Conservation (phyloP, 306 rosid genomes). For the Cyclanthera cordifolia region DNA sequence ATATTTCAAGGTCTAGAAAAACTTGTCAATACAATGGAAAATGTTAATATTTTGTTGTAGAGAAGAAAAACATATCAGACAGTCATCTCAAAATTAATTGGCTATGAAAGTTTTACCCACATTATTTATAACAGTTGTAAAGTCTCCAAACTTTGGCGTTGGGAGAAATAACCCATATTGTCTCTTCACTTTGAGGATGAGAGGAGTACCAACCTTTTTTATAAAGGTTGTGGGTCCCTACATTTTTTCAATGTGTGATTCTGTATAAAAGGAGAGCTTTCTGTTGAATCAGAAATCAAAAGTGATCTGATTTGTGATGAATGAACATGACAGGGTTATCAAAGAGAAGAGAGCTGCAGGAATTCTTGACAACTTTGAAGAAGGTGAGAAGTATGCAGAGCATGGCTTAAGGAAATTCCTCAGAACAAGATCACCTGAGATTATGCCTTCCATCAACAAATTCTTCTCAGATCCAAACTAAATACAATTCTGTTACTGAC, state of each 20-base stretch:
- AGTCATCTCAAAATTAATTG: too few species aligned
- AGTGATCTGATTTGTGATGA: neutral
- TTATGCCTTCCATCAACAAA: conserved; percentile 78
- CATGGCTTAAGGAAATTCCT: conserved; percentile 51
- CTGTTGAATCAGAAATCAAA: neutral
- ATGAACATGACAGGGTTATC: conserved; percentile 41
- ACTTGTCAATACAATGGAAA: neutral
- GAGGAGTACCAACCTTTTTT: too few species aligned
- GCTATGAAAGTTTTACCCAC: too few species aligned
- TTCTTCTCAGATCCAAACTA: conserved; percentile 80
- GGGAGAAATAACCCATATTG: too few species aligned
- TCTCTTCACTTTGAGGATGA: neutral
- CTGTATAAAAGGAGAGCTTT: neutral
- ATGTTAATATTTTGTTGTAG: too few species aligned
- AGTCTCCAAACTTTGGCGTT: too few species aligned
- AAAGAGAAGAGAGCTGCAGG: conserved; percentile 83
- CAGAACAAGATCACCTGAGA: conserved; percentile 43
- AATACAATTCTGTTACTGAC: conserved; percentile 1
- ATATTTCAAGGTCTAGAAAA: neutral
- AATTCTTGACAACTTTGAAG: conserved; percentile 60
- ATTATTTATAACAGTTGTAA: too few species aligned
- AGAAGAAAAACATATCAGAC: too few species aligned
- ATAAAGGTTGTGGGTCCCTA: too few species aligned
- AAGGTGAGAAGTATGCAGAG: conserved; percentile 33
- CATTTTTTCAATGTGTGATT: too few species aligned